phyloP scores from a whole-genome alignment of 371 early-diverging fungal genomes.

The Mortierella sp. region DNA sequence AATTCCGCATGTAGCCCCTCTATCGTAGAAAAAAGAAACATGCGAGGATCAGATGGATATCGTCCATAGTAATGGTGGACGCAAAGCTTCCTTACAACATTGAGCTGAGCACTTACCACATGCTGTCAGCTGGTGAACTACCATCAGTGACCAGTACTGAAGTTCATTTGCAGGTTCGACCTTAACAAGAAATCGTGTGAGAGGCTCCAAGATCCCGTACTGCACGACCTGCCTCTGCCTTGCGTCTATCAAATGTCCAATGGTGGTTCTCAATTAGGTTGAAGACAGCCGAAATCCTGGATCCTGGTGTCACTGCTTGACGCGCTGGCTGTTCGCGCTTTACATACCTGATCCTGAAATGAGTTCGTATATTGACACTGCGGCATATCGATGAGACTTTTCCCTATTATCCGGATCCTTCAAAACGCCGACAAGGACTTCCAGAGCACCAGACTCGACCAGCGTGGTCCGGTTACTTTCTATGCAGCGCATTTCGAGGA shows the following conservation, averaged over 20 bases:
- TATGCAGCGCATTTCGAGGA: slow-evolving; percentile 20
- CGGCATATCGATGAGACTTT: slow-evolving; percentile 75
- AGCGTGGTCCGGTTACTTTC: slow-evolving; percentile 73
- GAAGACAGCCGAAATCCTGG: background rate
- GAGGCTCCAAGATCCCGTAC: slow-evolving; percentile 73
- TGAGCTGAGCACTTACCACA: slow-evolving; percentile 62
- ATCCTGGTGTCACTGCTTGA: background rate
- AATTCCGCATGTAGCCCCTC: slow-evolving; percentile 74
- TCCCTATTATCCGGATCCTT: slow-evolving; percentile 70
- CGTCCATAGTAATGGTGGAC: background rate
- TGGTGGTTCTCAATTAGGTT: background rate
- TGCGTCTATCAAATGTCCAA: slow-evolving; percentile 14
- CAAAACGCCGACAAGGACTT: slow-evolving; percentile 75
- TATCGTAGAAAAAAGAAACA: slow-evolving; percentile 12
- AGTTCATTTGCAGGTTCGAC: slow-evolving; percentile 79
- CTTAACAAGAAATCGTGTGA: slow-evolving; percentile 71
- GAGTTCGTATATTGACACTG: slow-evolving; percentile 81
- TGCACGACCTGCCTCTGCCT: slow-evolving; percentile 64
- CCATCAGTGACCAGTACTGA: slow-evolving; percentile 86
- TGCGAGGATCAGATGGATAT: background rate
- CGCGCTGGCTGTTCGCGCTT: background rate
- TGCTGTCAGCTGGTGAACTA: slow-evolving; percentile 81
- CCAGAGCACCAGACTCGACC: slow-evolving; percentile 71
- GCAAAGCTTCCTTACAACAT: background rate
- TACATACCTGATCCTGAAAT: slow-evolving; percentile 72